Percentiles rank a stretch among this genome's conserved stretches.
Evolutionary conservation across 177 flowering plant species (phyloP).

Genomic region (Vitis hybrid): DNA sequence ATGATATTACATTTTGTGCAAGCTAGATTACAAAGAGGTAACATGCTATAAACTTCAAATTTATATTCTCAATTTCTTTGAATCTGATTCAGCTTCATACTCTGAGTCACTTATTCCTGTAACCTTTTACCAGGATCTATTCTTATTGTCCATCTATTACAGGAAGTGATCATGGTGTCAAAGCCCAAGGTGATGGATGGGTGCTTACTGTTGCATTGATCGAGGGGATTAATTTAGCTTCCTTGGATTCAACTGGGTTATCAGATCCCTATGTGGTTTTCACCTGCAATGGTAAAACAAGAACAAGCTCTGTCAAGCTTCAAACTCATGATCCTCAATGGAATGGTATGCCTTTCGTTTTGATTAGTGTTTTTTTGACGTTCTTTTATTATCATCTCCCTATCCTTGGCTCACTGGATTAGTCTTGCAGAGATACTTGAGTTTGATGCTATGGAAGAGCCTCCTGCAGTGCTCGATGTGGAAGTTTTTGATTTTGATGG

Average conservation of each 20-base stretch:
- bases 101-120: not conserved
- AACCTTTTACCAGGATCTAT: conserved; percentile 4
- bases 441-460: conserved; percentile 88
- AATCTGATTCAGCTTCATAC: not conserved
- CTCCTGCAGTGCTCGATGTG: conserved; percentile 80
- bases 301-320: conserved; percentile 84
- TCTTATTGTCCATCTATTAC: conserved; percentile 10
- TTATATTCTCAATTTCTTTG: not conserved
- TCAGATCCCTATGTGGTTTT: conserved; percentile 81
- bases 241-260: conserved; percentile 39
- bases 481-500: conserved; percentile 85
- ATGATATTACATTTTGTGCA: conserved; percentile 67
- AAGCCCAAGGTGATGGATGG: conserved; percentile 86
- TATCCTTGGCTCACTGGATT: not conserved
- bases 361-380: not conserved
- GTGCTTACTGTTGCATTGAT: conserved; percentile 78
- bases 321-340: conserved; percentile 76
- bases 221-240: conserved; percentile 62
- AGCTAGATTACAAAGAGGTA: conserved; percentile 69
- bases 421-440: conserved; percentile 71
- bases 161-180: conserved; percentile 80
- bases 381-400: not conserved
- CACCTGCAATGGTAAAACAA: conserved; percentile 78
- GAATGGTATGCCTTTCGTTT: conserved; percentile 52
- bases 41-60: not conserved